Percentiles rank a stretch among this genome's conserved stretches.
phyloP scores from a whole-genome alignment of 768 basidiomycete species.

The Trametes cinnabarina region DNA sequence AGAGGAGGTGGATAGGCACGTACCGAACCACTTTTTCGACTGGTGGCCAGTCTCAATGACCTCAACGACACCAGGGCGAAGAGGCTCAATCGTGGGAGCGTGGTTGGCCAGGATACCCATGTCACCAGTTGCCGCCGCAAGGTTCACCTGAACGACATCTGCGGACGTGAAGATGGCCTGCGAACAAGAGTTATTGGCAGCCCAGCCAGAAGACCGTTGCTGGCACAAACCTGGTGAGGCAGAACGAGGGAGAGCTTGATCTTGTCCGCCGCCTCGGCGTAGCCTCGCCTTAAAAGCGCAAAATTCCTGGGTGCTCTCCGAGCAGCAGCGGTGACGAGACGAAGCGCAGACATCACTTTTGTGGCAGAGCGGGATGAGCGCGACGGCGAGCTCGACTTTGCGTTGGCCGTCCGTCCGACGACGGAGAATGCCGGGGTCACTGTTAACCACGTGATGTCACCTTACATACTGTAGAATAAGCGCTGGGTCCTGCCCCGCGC shows the following conservation, averaged over 20 bases:
- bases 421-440: slow-evolving; percentile 22
- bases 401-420: slow-evolving; percentile 15
- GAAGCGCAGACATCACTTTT: slow-evolving; percentile 67
- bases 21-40: slow-evolving; percentile 97
- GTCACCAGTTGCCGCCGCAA: slow-evolving; percentile 91
- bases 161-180: slow-evolving; percentile 88
- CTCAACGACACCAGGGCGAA: slow-evolving; percentile 93
- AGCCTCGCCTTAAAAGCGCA: slow-evolving; percentile 68
- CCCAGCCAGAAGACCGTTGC: slow-evolving; percentile 3
- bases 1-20: slow-evolving; percentile 35
- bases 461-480: too few relatives aligned
- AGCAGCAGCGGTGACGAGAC: slow-evolving; percentile 62
- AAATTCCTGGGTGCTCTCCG: slow-evolving; percentile 56
- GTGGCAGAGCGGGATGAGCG: slow-evolving; percentile 15
- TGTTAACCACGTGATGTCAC: slow-evolving; percentile 13
- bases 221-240: slow-evolving; percentile 82
- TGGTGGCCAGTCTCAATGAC: slow-evolving; percentile 78
- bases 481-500: too few relatives aligned
- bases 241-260: slow-evolving; percentile 91
- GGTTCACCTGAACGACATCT: slow-evolving; percentile 95
- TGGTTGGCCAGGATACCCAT: slow-evolving; percentile 99
- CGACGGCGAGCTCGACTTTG: slow-evolving; percentile 20
- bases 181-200: slow-evolving; percentile 4
- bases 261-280: slow-evolving; percentile 89
- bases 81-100: slow-evolving; percentile 93